phyloP scores from a whole-genome alignment of 2,329 filamentous ascomycete genomes.

The Nemania sp. region DNA sequence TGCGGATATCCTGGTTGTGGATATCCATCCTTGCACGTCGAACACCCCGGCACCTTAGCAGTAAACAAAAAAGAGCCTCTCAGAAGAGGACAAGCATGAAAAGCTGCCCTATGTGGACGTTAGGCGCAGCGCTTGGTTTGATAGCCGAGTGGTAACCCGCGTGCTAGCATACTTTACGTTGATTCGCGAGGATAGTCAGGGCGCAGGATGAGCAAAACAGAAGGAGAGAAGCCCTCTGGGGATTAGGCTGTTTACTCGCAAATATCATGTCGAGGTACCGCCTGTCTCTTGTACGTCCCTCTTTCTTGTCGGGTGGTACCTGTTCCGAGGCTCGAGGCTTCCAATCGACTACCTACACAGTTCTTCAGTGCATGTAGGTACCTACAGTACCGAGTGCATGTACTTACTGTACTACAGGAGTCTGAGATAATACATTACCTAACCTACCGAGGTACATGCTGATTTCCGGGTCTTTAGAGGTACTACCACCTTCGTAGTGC shows the following conservation, averaged over 20 bases:
- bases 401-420: too few species aligned
- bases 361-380: too few species aligned
- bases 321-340: not conserved
- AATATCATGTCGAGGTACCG: too few species aligned
- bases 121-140: not conserved
- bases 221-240: too few species aligned
- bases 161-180: conserved; percentile 15
- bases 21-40: conserved; percentile 8
- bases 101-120: conserved; percentile 8
- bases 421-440: too few species aligned
- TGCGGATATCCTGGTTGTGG: too few species aligned
- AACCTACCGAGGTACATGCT: too few species aligned
- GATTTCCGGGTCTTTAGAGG: conserved; percentile 12
- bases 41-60: conserved; percentile 3
- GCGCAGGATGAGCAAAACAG: not conserved
- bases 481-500: too few species aligned
- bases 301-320: not conserved
- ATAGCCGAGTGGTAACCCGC: conserved; percentile 8
- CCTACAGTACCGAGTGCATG: too few species aligned
- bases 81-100: conserved; percentile 13
- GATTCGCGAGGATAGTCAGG: conserved; percentile 12
- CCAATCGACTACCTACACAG: too few species aligned
- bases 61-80: conserved; percentile 24
- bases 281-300: too few species aligned
- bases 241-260: not conserved